Evolutionary conservation across 1,284 basidiomycete genomes (phyloP).

Genomic region (Boletus subluridellus): DNA sequence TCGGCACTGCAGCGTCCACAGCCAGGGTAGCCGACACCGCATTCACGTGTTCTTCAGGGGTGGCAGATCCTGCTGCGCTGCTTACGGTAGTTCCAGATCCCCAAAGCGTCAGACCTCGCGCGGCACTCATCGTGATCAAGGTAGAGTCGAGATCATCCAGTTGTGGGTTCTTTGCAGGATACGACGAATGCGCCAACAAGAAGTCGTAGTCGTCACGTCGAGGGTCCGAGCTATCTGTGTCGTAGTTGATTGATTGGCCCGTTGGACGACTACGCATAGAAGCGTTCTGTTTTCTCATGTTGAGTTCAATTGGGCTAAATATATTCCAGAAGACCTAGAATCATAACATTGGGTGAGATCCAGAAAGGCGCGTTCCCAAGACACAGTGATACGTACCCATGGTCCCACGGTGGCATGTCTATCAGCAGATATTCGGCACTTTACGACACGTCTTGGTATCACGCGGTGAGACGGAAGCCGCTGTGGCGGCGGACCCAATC

Average conservation of each 20-base stretch:
- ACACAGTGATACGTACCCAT: conserved; percentile 44
- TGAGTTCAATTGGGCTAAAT: conserved; percentile 40
- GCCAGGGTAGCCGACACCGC: not conserved
- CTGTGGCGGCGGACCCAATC: conserved; percentile 35
- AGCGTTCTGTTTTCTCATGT: conserved; percentile 35
- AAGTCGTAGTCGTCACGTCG: conserved; percentile 46
- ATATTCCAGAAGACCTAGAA: conserved; percentile 46
- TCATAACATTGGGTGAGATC: conserved; percentile 7
- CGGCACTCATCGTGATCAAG: conserved; percentile 40
- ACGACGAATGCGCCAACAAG: conserved; percentile 39
- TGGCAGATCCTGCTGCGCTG: not conserved
- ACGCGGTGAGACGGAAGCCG: conserved; percentile 50
- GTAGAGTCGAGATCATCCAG: conserved; percentile 43
- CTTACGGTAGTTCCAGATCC: conserved; percentile 11
- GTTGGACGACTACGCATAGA: conserved; percentile 31
- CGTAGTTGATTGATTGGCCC: conserved; percentile 18
- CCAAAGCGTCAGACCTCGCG: conserved; percentile 46
- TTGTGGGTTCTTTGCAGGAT: conserved; percentile 33
- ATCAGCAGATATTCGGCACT: conserved; percentile 43
- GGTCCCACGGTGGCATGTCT: conserved; percentile 50
- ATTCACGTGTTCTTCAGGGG: not conserved
- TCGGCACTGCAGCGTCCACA: not conserved
- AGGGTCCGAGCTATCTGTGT: conserved; percentile 8
- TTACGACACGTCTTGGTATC: conserved; percentile 41
- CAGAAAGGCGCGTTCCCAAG: not conserved